Evolutionary conservation across 345 rosid species (phyloP).

Genomic region (Ceriops tagal): DNA sequence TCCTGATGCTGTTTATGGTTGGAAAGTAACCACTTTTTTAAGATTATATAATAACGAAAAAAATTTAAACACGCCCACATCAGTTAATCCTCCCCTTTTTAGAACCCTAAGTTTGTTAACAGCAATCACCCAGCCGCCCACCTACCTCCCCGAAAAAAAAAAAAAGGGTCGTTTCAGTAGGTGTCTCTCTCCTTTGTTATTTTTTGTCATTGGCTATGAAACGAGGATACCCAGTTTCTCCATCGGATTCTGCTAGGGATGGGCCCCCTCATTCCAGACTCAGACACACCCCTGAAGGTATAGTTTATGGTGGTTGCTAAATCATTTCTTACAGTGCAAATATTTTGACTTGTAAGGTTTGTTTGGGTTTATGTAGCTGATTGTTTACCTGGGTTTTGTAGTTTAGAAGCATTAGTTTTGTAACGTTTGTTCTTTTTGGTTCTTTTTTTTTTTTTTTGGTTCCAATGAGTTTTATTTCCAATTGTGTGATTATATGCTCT

Average conservation of each 20-base stretch:
- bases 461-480: background rate
- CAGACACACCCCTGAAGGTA: conserved; percentile 71
- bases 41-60: too few relatives aligned
- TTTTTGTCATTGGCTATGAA: conserved; percentile 42
- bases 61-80: too few relatives aligned
- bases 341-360: background rate
- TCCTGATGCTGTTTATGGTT: too few relatives aligned
- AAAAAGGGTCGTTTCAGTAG: too few relatives aligned
- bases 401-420: conserved; percentile 1
- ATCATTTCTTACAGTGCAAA: too few relatives aligned
- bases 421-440: background rate
- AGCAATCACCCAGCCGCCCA: too few relatives aligned
- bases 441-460: background rate
- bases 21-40: too few relatives aligned
- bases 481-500: too few relatives aligned
- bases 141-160: too few relatives aligned
- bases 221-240: conserved; percentile 66
- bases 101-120: too few relatives aligned
- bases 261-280: conserved; percentile 64
- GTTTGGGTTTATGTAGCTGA: background rate
- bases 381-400: conserved; percentile 10
- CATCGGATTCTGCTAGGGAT: conserved; percentile 43
- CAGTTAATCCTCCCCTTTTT: too few relatives aligned
- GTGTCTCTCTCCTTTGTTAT: background rate
- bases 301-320: background rate